Evolutionary conservation across 768 basidiomycete species (phyloP).

Genomic region (Phanerochaete sordida): DNA sequence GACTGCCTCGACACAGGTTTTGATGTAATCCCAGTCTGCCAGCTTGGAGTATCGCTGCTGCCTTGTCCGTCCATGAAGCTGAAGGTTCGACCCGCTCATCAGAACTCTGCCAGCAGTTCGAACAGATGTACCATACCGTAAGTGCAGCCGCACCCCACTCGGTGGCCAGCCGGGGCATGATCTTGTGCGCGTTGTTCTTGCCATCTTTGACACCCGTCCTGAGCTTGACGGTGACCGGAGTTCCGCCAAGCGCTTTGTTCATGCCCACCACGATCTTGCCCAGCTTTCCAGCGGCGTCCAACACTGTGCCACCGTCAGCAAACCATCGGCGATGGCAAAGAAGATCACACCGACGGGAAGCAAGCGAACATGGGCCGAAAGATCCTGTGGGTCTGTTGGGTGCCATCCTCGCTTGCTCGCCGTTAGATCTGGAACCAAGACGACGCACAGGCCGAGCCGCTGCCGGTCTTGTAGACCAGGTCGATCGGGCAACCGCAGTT

Average conservation of each 20-base stretch:
- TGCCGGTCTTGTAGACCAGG: slow-evolving; percentile 87
- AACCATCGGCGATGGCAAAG: too few species aligned
- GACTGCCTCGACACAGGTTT: slow-evolving; percentile 78
- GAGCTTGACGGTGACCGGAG: slow-evolving; percentile 89
- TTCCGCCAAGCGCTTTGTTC: slow-evolving; percentile 85
- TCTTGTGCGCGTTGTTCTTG: slow-evolving; percentile 81
- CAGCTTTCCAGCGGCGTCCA: slow-evolving; percentile 78
- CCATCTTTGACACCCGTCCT: slow-evolving; percentile 91
- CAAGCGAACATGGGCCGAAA: background rate
- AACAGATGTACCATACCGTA: slow-evolving; percentile 36
- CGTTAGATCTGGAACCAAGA: background rate
- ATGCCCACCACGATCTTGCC: slow-evolving; percentile 89
- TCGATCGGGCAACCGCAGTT: slow-evolving; percentile 99
- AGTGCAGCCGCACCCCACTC: slow-evolving; percentile 54
- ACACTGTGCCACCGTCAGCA: slow-evolving; percentile 44
- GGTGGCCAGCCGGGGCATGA: slow-evolving; percentile 72
- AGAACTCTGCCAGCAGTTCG: background rate
- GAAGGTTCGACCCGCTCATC: background rate
- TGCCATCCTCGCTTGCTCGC: too few species aligned
- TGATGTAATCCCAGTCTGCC: slow-evolving; percentile 95
- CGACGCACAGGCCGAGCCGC: slow-evolving; percentile 80
- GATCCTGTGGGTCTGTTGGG: too few species aligned
- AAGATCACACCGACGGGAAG: background rate
- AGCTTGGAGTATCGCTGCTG: slow-evolving; percentile 92
- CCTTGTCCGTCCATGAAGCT: slow-evolving; percentile 95